These are phyloP conservation scores for Hericium alpestre DNA, from an alignment of 768 basidiomycete genomes.

Conservation along the genomic window DNA sequence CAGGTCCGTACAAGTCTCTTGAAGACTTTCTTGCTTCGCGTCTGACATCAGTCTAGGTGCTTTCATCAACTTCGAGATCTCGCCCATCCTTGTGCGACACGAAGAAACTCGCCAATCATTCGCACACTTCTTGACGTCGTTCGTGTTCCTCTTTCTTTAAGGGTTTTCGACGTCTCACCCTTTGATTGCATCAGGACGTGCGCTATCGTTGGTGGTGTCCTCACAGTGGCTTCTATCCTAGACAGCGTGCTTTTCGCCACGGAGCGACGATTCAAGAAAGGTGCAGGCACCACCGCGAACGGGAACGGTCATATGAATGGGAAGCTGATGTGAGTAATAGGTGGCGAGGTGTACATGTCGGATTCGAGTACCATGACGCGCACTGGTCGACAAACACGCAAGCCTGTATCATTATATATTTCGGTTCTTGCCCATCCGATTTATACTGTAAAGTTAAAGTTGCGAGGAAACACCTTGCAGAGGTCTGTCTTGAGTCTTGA, in stretches of 20 bases:
- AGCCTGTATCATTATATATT: background rate
- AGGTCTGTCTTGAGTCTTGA: too few species aligned
- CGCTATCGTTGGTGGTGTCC: conserved; percentile 93
- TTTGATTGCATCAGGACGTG: conserved; percentile 53
- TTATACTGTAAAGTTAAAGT: background rate
- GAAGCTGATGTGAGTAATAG: conserved; percentile 12
- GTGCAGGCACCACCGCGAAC: conserved; percentile 12
- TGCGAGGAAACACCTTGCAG: too few species aligned
- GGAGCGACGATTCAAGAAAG: conserved; percentile 62
- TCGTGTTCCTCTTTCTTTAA: conserved; percentile 23
- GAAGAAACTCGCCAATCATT: conserved; percentile 87
- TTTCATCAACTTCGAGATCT: conserved; percentile 94
- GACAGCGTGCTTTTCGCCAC: conserved; percentile 85
- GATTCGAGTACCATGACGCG: background rate
- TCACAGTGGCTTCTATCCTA: conserved; percentile 85
- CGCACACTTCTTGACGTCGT: conserved; percentile 98
- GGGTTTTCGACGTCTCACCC: conserved; percentile 1
- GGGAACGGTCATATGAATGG: conserved; percentile 10
- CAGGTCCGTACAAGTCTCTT: conserved; percentile 27
- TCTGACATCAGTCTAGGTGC: conserved; percentile 33
- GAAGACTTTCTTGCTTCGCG: background rate
- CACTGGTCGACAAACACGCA: background rate
- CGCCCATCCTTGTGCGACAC: conserved; percentile 90
- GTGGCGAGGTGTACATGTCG: too few species aligned
- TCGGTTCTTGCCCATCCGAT: background rate